Conservation (phyloP, 768 basidiomycete genomes). For the Tricholoma matsutake region DNA sequence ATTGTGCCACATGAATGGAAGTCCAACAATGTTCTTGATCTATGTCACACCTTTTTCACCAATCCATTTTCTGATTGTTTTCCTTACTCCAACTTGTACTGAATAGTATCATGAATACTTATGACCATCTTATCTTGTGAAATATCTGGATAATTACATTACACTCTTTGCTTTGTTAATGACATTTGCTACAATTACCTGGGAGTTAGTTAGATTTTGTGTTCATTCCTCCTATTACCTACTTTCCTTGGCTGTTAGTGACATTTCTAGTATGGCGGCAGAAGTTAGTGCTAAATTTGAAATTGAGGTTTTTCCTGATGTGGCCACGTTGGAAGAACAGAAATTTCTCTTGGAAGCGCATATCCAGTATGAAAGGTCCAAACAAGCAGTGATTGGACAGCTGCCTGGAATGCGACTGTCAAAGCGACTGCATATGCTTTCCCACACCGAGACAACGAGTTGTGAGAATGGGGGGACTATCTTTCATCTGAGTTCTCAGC, state of each 20-base stretch:
- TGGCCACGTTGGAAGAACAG: too few species aligned
- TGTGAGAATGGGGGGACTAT: too few species aligned
- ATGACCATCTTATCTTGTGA: background rate
- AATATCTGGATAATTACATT: background rate
- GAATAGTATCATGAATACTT: background rate
- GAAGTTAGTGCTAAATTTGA: background rate
- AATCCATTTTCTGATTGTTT: constrained; percentile 1
- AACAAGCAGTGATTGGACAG: too few species aligned
- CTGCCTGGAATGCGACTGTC: too few species aligned
- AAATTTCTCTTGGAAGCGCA: too few species aligned
- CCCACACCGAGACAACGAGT: too few species aligned
- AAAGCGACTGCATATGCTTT: too few species aligned
- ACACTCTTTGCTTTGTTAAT: background rate
- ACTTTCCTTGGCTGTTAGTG: background rate
- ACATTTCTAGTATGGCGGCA: background rate
- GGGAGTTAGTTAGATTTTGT: background rate
- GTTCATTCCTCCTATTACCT: background rate
- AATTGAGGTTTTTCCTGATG: background rate
- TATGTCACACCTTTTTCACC: background rate
- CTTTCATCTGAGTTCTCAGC: too few species aligned
- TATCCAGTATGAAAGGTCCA: background rate
- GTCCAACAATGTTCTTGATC: background rate
- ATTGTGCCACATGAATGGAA: background rate
- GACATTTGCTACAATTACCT: background rate
- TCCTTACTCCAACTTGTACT: background rate